Evolutionary conservation across 306 rosid genomes (phyloP), one percentile per base, ranked within the genome.

Genomic region (Ceratonia siliqua): DNA sequence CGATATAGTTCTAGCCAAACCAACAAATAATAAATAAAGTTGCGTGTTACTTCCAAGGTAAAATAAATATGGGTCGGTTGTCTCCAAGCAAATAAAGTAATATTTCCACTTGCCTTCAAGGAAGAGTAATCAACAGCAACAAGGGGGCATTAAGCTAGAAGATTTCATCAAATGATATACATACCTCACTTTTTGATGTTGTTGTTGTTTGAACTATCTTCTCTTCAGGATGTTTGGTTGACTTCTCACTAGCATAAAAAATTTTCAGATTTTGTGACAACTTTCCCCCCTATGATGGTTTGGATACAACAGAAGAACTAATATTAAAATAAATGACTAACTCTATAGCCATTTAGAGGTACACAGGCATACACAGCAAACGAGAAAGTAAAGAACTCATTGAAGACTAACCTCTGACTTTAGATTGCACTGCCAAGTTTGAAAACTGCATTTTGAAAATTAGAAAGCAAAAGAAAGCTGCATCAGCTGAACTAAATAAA

Each of bases 181-280:
- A 46, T 78, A 93, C 98, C 93, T 86, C 84, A 81, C 57, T 79
- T 75, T 65, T 75, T 5, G 88, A 78, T 62, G 83, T 15, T 45
- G 73, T 25, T 36, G 68, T 57, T 68, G 83, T 65, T 87, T 77
- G 86, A 82, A 62, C 85, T 73, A 69, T 70, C 73, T 85, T 82
- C 81, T 82, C 82, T 72, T 66, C 83, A 66, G 75, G 80, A 74
- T 22, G 73, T 49, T 68, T 22, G 53, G 72, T 62, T 78, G 74
- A 74, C 74, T 81, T 86, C 72, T 74, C 72, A 57, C 21, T 64
- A 66, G 70, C 41, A 76, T 45, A 70, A 41, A 50, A 1, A 8
- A 61, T 70, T 77, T 56, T 62, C 49, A 70, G 56, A 36, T 43
- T 52, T 32, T 68, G 48, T 11, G 57, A 28, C 68, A 59, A 61